Base-by-base conservation (phyloP, 2,329 filamentous ascomycete species). In the Apiospora malaysiana region DNA sequence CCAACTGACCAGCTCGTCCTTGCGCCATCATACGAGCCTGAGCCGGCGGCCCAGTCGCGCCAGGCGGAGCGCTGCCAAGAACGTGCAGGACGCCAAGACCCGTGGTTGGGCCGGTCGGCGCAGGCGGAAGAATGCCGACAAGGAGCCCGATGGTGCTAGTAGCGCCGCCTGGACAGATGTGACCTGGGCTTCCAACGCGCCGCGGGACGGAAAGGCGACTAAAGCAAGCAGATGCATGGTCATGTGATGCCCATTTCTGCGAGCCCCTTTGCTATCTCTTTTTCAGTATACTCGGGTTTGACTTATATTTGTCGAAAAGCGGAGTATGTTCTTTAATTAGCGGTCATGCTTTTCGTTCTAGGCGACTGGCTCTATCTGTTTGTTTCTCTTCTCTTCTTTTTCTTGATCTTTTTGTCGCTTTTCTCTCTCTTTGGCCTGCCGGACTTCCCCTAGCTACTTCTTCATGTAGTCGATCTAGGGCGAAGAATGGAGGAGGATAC, bases 1-100 rank as follows among this genome's bases (percentile, higher is more conserved):
- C 8, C 84, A 81, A 79, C 77, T 83, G 40, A 79, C 82, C 8
- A 75, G 82, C 4, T 77, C 81, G 2, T 80, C 83, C 8, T 73
- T 82, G 46, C 81, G 83, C 68, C 79, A 82, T 45, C 82, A 81
- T 59, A 78, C 83, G 0, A 84, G 83, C 56, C 78, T 89, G 7
- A 83, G 78, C 70, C 81, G 87, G 45, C 84, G 83, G 37, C 83
- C 83, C 47, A 90, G 88, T 75, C 85, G 89, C 51, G 89, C 89
- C 1, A 87, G 89, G 76, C 83, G 88, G 40, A 89, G 88, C 70
- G 89, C 89, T 7, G 85, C 88, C 12, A 90, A 88, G 79, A 91
- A 91, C 74, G 88, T 91, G 40, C 84, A 86, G 23, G 89, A 91
- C 72, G 89, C 89, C 1, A 89, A 86, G 80, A 85, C 84, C 75